Evolutionary conservation across 2,329 filamentous ascomycete species (phyloP).

Genomic region (Calonectria leucothoes): DNA sequence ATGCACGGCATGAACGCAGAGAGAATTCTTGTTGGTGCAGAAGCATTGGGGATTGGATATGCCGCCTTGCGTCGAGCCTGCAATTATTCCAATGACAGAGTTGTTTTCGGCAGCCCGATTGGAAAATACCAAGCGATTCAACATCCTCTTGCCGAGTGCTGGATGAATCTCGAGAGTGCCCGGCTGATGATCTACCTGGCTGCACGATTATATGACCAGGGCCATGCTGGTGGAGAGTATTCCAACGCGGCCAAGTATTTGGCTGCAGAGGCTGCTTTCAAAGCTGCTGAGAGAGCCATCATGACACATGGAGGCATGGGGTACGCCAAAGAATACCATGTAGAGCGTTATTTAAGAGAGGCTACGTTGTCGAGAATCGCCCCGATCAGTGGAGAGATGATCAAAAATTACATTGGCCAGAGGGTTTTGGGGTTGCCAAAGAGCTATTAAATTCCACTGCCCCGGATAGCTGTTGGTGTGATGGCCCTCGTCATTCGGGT

Average conservation of each 20-base stretch:
- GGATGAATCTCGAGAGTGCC: constrained; percentile 29
- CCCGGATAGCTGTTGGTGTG: no score
- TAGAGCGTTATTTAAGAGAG: constrained; percentile 24
- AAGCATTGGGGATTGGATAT: constrained; percentile 22
- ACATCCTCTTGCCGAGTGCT: constrained; percentile 28
- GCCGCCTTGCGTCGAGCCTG: constrained; percentile 15
- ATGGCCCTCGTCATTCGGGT: no score
- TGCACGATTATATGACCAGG: constrained; percentile 21
- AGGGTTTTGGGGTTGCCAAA: constrained; percentile 13
- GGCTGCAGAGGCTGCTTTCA: constrained; percentile 22
- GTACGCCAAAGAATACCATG: constrained; percentile 25
- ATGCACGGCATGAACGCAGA: constrained; percentile 33
- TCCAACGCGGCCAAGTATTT: constrained; percentile 25
- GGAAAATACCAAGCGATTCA: constrained; percentile 29
- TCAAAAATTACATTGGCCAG: constrained; percentile 27
- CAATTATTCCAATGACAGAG: constrained; percentile 24
- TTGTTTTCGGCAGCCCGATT: constrained; percentile 16
- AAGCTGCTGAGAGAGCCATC: constrained; percentile 22
- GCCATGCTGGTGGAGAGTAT: constrained; percentile 20
- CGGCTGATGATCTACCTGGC: constrained; percentile 28
- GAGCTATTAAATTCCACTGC: constrained; percentile 14
- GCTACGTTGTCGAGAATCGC: constrained; percentile 16
- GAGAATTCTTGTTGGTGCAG: constrained; percentile 17
- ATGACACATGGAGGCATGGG: constrained; percentile 27
- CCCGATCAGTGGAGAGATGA: constrained; percentile 25